These are phyloP conservation scores for Globisporangium recalcitrans DNA, from an alignment of 352 stramenopile species.

Conservation along the genomic window DNA sequence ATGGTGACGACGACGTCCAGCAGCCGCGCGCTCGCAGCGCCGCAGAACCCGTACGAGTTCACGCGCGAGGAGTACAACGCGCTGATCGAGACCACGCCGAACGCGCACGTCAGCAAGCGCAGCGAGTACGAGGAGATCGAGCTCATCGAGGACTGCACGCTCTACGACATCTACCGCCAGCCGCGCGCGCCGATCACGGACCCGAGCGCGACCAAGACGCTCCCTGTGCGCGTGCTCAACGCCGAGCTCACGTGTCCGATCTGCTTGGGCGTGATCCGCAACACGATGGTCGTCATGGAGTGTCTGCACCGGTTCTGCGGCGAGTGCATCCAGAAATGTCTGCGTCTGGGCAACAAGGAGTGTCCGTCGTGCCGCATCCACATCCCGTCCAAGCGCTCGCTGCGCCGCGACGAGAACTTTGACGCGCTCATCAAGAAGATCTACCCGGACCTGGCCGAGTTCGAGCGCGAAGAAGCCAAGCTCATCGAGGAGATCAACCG, in stretches of 20 bases:
- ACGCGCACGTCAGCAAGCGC: slow-evolving; percentile 45
- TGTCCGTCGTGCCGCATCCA: slow-evolving; percentile 88
- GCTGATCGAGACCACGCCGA: slow-evolving; percentile 37
- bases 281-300: slow-evolving; percentile 88
- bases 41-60: slow-evolving; percentile 62
- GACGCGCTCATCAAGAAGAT: slow-evolving; percentile 84
- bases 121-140: slow-evolving; percentile 86
- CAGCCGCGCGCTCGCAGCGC: slow-evolving; percentile 9
- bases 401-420: slow-evolving; percentile 82
- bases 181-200: slow-evolving; percentile 60
- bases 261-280: slow-evolving; percentile 80
- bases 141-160: slow-evolving; percentile 82
- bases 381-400: slow-evolving; percentile 82
- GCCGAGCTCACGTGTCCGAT: slow-evolving; percentile 86
- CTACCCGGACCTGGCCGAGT: slow-evolving; percentile 77
- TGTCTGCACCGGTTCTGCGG: slow-evolving; percentile 90
- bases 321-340: slow-evolving; percentile 86
- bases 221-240: slow-evolving; percentile 68
- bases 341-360: slow-evolving; percentile 82
- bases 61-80: slow-evolving; percentile 64
- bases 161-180: slow-evolving; percentile 88
- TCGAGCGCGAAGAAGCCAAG: slow-evolving; percentile 74
- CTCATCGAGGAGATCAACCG: slow-evolving; percentile 80
- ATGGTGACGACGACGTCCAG: neutral
- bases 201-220: slow-evolving; percentile 43